Conservation (phyloP, 345 rosid species). For the Bruguiera gymnorhiza region DNA sequence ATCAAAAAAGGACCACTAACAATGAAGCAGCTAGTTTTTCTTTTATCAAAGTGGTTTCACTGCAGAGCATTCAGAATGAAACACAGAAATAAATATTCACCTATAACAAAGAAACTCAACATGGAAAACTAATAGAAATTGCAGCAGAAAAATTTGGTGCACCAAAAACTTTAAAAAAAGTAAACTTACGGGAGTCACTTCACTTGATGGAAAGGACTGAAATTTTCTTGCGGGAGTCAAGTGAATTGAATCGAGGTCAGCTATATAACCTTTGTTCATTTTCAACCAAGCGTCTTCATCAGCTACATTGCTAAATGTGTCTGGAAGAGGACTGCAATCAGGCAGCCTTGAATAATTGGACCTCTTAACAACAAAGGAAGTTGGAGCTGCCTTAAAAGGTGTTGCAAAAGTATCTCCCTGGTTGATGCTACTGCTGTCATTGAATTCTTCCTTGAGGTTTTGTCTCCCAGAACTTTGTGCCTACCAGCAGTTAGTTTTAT, state of each 20-base stretch:
- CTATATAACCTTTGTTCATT: conserved; percentile 80
- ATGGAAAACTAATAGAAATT: neutral
- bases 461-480: conserved; percentile 39
- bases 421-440: conserved; percentile 33
- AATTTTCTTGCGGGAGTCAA: conserved; percentile 70
- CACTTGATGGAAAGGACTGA: conserved; percentile 54
- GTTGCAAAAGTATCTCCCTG: conserved; percentile 50
- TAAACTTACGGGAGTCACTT: conserved; percentile 55
- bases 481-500: conserved; percentile 14
- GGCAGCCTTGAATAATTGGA: conserved; percentile 61
- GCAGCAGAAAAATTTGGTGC: neutral
- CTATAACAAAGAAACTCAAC: neutral
- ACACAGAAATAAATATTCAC: neutral
- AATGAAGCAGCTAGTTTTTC: too few species aligned
- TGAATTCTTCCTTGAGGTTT: conserved; percentile 39
- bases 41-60: neutral
- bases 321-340: conserved; percentile 80
- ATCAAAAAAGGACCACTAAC: neutral
- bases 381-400: conserved; percentile 64
- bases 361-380: conserved; percentile 62
- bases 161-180: conserved; percentile 8
- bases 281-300: conserved; percentile 95
- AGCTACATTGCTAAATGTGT: conserved; percentile 67
- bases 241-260: conserved; percentile 77
- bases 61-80: neutral